These are phyloP conservation scores for Phylloporus gajari DNA, from an alignment of 1,284 basidiomycete genomes.

Conservation along the genomic window DNA sequence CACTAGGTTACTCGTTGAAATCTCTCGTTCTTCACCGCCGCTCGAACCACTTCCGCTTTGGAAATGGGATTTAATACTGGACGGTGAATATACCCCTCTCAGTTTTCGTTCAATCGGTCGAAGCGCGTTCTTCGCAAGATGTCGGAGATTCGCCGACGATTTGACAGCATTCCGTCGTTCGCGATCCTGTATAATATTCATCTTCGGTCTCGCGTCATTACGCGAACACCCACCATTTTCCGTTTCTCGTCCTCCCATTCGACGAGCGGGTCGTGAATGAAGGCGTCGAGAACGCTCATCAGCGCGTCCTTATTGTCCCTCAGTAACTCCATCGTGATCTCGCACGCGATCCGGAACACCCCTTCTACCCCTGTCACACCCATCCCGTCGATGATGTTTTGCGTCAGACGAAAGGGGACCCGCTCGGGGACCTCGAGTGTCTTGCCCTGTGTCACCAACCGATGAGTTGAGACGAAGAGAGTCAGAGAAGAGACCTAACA, in stretches of 20 bases:
- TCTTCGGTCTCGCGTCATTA: background rate
- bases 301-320: conserved; percentile 93
- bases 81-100: conserved; percentile 73
- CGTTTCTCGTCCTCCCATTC: conserved; percentile 91
- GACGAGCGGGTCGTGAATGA: conserved; percentile 96
- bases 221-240: conserved; percentile 58
- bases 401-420: conserved; percentile 95
- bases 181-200: conserved; percentile 38
- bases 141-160: conserved; percentile 63
- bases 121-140: conserved; percentile 79
- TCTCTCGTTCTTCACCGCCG: conserved; percentile 61
- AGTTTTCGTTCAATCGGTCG: conserved; percentile 87
- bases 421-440: conserved; percentile 90
- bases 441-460: conserved; percentile 68
- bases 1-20: conserved; percentile 87
- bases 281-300: conserved; percentile 97
- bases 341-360: conserved; percentile 91
- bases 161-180: conserved; percentile 57
- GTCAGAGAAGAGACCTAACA: conserved; percentile 38
- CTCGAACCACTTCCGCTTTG: conserved; percentile 36
- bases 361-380: conserved; percentile 97
- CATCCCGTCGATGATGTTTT: conserved; percentile 93
- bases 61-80: conserved; percentile 55
- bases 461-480: background rate
- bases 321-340: conserved; percentile 90